Base-by-base conservation (phyloP, 768 basidiomycete species). In the Sarcomyxa edulis region DNA sequence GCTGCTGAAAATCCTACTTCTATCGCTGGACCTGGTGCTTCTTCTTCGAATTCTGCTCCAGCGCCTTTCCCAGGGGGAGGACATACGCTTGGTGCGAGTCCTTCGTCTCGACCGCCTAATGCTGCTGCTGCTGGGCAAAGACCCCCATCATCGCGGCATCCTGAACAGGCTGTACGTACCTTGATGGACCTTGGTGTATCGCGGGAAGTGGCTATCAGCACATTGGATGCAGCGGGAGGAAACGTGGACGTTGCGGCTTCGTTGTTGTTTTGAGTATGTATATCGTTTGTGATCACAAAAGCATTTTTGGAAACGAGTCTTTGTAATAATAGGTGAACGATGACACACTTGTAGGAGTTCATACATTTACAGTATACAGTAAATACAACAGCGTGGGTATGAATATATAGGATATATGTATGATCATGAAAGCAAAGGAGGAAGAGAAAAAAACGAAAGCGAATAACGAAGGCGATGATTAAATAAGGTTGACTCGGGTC, bases 201-300 rank as follows among this genome's bases (percentile, higher is more conserved):
- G 21, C 68, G 88, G 47, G 84, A 92, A 39, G 62, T 80, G 18
- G 95, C 95, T 2, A 76, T 93, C 12, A 72, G 73, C 31, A 69
- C 80, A 31, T 64, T 98, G 43, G 75, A 84, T 10, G 85, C 88
- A 4, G 74, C 90, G 1, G 81, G 78, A 3, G 95, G 95, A 2
- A 90, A 94, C 55, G 66, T 91, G 15, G 91, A 96, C 45, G 68
- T 86, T 16, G 94, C 94, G 7, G 93, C 88, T 7, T 91, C 89
- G 23, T 62, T 95, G 54, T 55, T 96, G 39, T 97, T 97, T 55
- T 81, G 56, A 51, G 35, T 15, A n/a, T 40, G 27, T 31, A 27
- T 5, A 37, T 15, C 22, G 21, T 15, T 10, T 35, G 14, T 16
- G 40, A 28, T 8, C 12, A 30, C 28, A 30, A 30, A 4, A 16